Percentiles rank a stretch among this genome's conserved stretches.
phyloP scores from a whole-genome alignment of 192 early-diverging fungal species.

The Podila horticola region DNA sequence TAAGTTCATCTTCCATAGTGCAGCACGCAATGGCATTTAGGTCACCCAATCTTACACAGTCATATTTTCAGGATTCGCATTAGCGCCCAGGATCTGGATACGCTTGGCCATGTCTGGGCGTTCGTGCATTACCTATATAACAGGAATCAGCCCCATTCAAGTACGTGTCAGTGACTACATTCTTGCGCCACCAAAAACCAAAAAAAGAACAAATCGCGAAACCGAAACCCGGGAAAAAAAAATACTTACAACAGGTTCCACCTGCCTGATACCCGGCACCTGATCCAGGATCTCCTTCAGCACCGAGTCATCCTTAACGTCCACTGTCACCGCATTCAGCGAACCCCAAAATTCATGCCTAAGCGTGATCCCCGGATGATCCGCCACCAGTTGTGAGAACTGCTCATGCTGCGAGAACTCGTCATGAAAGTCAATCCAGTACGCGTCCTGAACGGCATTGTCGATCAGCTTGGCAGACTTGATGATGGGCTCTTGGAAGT shows the following conservation, averaged over 20 bases:
- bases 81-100: not conserved
- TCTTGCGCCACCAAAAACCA: not conserved
- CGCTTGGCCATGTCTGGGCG: constrained; percentile 13
- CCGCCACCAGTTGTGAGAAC: constrained; percentile 23
- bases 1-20: too few relatives aligned
- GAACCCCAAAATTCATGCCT: constrained; percentile 42
- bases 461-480: constrained; percentile 12
- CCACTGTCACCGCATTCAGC: constrained; percentile 32
- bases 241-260: constrained; percentile 41
- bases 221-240: not conserved
- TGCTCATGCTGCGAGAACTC: constrained; percentile 22
- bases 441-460: constrained; percentile 34
- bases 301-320: constrained; percentile 18
- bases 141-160: not conserved
- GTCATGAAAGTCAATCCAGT: constrained; percentile 50
- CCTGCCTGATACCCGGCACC: constrained; percentile 30
- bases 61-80: not conserved
- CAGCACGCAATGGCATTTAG: not conserved
- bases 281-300: constrained; percentile 26
- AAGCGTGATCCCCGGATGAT: constrained; percentile 36
- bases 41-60: constrained; percentile 9
- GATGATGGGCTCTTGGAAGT: constrained; percentile 44
- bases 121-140: constrained; percentile 39
- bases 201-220: not conserved
- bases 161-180: not conserved